These are phyloP conservation scores for Irpex sp. DNA, from an alignment of 1,284 basidiomycete genomes.

Conservation along the genomic window DNA sequence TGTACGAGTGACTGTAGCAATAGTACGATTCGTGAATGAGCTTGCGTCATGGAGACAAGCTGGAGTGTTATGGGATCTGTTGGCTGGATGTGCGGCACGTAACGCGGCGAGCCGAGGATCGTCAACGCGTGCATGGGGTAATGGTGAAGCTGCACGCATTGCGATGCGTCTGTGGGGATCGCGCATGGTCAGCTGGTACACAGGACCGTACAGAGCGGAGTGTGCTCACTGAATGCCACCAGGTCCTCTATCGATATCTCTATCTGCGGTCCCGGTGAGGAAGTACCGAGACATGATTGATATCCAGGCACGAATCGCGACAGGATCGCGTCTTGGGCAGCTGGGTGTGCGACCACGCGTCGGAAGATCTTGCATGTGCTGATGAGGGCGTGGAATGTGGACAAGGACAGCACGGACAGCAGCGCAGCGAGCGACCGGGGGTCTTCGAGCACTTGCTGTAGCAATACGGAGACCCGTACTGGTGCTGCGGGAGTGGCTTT, in stretches of 20 bases:
- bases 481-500: not conserved
- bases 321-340: constrained; percentile 51
- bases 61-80: constrained; percentile 36
- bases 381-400: constrained; percentile 50
- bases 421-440: constrained; percentile 42
- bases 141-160: constrained; percentile 53
- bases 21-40: constrained; percentile 72
- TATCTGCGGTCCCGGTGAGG: constrained; percentile 42
- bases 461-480: constrained; percentile 3
- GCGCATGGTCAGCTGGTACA: not conserved
- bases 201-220: not conserved
- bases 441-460: constrained; percentile 28
- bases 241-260: constrained; percentile 54
- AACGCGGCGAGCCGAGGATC: constrained; percentile 35
- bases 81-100: constrained; percentile 29
- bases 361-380: constrained; percentile 45
- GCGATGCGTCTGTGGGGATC: constrained; percentile 16
- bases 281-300: constrained; percentile 35
- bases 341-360: constrained; percentile 37
- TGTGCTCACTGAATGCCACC: constrained; percentile 42
- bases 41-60: constrained; percentile 46
- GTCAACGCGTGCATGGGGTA: constrained; percentile 58
- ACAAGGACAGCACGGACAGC: constrained; percentile 45
- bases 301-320: constrained; percentile 60
- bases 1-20: constrained; percentile 68